These are phyloP conservation scores for Gyromitra esculenta DNA, from an alignment of 2,329 filamentous ascomycete species.

Conservation along the genomic window DNA sequence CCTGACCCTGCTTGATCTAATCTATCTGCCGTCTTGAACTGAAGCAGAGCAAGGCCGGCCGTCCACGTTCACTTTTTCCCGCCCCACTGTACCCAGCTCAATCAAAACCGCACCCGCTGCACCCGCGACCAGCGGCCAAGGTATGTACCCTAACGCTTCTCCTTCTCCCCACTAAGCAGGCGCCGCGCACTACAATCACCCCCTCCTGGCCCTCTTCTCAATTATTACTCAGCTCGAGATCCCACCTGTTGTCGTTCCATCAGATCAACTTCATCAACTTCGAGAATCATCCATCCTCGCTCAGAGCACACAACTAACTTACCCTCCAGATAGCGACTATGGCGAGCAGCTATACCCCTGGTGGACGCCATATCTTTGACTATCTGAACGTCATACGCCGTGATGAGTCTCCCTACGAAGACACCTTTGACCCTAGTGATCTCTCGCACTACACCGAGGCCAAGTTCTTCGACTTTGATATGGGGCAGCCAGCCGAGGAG, in stretches of 20 bases:
- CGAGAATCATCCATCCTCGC: constrained; percentile 14
- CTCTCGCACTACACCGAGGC: constrained; percentile 83
- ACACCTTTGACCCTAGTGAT: constrained; percentile 60
- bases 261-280: neutral
- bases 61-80: neutral
- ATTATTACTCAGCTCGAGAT: constrained; percentile 35
- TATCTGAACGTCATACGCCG: constrained; percentile 52
- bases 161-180: constrained; percentile 5
- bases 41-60: neutral
- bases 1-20: neutral
- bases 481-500: constrained; percentile 60
- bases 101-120: neutral
- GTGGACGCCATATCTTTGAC: constrained; percentile 51
- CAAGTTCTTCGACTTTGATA: constrained; percentile 82
- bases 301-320: neutral
- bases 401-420: constrained; percentile 43
- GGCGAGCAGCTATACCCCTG: constrained; percentile 42
- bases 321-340: constrained; percentile 24
- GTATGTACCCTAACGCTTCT: constrained; percentile 15
- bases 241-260: neutral
- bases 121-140: neutral
- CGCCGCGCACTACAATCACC: constrained; percentile 1
- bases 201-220: constrained; percentile 19
- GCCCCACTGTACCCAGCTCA: neutral
- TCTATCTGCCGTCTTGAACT: neutral